A percentile compares a stretch with the other conserved stretches of the same genome.
These are phyloP conservation scores for Ophiocytium majus DNA, from an alignment of 352 stramenopile genomes.

Conservation along the genomic window DNA sequence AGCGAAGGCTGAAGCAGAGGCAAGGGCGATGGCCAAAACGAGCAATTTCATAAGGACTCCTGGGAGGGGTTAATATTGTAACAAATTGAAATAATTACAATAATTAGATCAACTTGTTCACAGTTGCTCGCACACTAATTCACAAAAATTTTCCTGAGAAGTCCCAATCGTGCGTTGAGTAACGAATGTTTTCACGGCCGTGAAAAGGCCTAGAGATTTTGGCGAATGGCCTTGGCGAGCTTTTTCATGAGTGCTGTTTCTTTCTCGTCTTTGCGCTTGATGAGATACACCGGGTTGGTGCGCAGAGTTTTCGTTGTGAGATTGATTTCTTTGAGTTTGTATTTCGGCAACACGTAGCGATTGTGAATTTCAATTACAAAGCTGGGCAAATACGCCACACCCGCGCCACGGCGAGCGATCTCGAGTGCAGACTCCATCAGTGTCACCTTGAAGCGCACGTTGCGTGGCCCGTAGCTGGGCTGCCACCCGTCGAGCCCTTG, in stretches of 20 bases:
- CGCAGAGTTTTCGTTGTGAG: too few relatives aligned
- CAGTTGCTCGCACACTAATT: too few relatives aligned
- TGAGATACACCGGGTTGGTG: background rate
- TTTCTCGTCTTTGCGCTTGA: background rate
- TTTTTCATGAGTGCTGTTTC: conserved; percentile 1
- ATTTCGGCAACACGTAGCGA: background rate
- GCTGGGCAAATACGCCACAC: background rate
- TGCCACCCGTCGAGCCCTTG: background rate
- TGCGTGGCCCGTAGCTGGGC: background rate
- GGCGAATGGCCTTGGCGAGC: background rate
- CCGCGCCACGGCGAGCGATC: background rate
- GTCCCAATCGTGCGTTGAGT: too few relatives aligned
- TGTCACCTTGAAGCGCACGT: background rate
- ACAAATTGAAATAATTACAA: too few relatives aligned
- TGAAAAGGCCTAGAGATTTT: too few relatives aligned
- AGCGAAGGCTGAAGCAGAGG: too few relatives aligned
- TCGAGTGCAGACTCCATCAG: background rate
- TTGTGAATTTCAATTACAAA: background rate
- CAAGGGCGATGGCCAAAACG: too few relatives aligned
- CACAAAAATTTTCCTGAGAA: too few relatives aligned
- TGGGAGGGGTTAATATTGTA: too few relatives aligned
- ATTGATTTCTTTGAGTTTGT: background rate
- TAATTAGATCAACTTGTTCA: too few relatives aligned
- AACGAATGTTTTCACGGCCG: too few relatives aligned
- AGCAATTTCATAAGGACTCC: too few relatives aligned